Percentiles rank a stretch among this genome's conserved stretches.
phyloP scores from a whole-genome alignment of 768 basidiomycete genomes.

The Tricholoma saponaceum region DNA sequence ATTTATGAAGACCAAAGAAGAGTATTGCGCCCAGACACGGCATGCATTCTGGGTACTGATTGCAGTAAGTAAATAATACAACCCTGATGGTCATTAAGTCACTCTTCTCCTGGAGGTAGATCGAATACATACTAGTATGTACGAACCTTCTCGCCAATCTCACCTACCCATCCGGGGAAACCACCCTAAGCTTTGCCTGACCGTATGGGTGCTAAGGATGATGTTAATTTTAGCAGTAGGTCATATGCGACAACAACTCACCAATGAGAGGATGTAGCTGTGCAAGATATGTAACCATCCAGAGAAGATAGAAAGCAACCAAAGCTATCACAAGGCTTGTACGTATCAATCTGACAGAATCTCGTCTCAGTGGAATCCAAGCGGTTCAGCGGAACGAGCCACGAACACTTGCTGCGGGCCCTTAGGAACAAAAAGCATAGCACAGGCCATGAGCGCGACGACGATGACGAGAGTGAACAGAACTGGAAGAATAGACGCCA shows the following conservation, averaged over 20 bases:
- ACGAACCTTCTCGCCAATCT: background rate
- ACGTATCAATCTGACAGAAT: constrained; percentile 69
- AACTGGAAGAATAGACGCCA: constrained; percentile 71
- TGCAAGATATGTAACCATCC: constrained; percentile 96
- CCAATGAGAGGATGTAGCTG: constrained; percentile 90
- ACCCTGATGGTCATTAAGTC: background rate
- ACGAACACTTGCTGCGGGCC: constrained; percentile 89
- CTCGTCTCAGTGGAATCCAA: background rate
- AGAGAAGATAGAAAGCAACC: constrained; percentile 88
- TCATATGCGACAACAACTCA: constrained; percentile 31
- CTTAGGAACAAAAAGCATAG: constrained; percentile 74
- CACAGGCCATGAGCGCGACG: constrained; percentile 56
- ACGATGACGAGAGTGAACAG: constrained; percentile 63
- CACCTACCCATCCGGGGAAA: background rate
- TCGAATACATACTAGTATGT: background rate
- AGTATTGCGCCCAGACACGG: background rate
- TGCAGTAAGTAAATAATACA: background rate
- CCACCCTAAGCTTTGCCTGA: background rate
- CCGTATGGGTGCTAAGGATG: background rate
- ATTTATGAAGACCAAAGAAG: background rate
- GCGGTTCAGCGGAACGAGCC: background rate
- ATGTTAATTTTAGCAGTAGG: background rate
- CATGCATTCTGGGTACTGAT: background rate
- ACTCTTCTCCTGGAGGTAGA: background rate
- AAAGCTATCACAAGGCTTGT: constrained; percentile 76